Base-by-base conservation (phyloP, 2,329 filamentous ascomycete species). In the Alternaria ventricosa region DNA sequence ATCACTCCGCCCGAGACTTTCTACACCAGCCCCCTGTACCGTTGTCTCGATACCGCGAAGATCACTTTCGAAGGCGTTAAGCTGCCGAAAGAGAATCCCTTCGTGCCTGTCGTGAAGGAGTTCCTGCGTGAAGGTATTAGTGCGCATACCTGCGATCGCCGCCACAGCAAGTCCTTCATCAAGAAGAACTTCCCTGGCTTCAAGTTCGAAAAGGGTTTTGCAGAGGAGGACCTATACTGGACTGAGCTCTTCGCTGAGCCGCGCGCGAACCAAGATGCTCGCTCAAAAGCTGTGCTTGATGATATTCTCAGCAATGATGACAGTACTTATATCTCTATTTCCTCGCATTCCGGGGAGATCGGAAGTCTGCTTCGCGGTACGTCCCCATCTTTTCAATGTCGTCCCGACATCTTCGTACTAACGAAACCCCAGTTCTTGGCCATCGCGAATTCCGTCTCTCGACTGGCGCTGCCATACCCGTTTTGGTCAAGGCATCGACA, bases 381-480 rank as follows among this genome's bases (percentile, higher is more conserved):
- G 60, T 51, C 44, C 0, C 8, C 7, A 18, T 15, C 3, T 23
- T 1, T 41, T 41, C n/a, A 11, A 41, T 23, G 2, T 15, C 13
- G 12, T 36, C 9, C 33, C 33, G 8, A n/a, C 33, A 36, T 36
- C 10, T 57, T 2, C 7, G 10, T 51, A 7, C 65, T 68, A 59
- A 70, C 22, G 2, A 18, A 6, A 7, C 5, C 1, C 30, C 13
- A 73, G 88, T 88, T 0, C 78, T 92, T 5, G 85, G 85, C 55
- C 90, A 92, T 71, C 84, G 85, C n/a, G 67, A 79, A 3, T 92
- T 92, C 74, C 76, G 81, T 3, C 81, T 92, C 12, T 82, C 82
- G n/a, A 93, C 90, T 0, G 90, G 90, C 9, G 86, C 88, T 61
- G 86, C 90, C 8, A 89, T 92, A 27, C 89, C 90, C 0, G 88